Conservation (phyloP, 202 grass and related monocot genomes). For the Zoysia matrella region DNA sequence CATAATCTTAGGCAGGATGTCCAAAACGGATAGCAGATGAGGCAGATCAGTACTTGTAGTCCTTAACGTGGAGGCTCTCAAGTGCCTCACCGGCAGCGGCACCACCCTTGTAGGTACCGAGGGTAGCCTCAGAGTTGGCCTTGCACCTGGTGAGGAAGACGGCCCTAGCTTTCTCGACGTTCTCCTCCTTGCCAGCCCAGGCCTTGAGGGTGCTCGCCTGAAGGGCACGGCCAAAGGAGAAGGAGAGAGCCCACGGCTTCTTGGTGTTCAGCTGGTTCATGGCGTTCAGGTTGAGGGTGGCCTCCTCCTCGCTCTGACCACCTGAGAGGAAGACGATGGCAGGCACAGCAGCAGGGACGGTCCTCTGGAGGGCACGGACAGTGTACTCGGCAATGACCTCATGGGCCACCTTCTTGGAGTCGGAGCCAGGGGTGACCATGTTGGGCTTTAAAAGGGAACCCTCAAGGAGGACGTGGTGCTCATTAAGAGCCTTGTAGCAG, state of each 20-base stretch:
- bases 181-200: conserved; percentile 73
- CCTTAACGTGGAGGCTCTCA: conserved; percentile 91
- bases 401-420: conserved; percentile 66
- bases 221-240: conserved; percentile 85
- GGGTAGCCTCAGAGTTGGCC: conserved; percentile 78
- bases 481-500: conserved; percentile 90
- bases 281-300: conserved; percentile 72
- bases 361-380: conserved; percentile 67
- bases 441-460: conserved; percentile 42
- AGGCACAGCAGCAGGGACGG: conserved; percentile 70
- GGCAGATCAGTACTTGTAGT: conserved; percentile 78
- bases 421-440: conserved; percentile 60
- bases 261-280: conserved; percentile 84
- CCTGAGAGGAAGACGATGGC: conserved; percentile 86
- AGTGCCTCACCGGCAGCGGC: conserved; percentile 46
- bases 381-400: conserved; percentile 83
- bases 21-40: neutral
- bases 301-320: conserved; percentile 89
- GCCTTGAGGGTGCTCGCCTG: conserved; percentile 92
- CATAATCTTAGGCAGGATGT: conserved; percentile 1
- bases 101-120: conserved; percentile 74
- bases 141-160: conserved; percentile 79
- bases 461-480: conserved; percentile 83
- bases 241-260: conserved; percentile 82
- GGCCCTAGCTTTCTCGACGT: conserved; percentile 59